Percentiles rank a stretch among this genome's conserved stretches.
Evolutionary conservation across 106 monocot genomes (phyloP).

Genomic region (Phalaenopsis aphrodite): DNA sequence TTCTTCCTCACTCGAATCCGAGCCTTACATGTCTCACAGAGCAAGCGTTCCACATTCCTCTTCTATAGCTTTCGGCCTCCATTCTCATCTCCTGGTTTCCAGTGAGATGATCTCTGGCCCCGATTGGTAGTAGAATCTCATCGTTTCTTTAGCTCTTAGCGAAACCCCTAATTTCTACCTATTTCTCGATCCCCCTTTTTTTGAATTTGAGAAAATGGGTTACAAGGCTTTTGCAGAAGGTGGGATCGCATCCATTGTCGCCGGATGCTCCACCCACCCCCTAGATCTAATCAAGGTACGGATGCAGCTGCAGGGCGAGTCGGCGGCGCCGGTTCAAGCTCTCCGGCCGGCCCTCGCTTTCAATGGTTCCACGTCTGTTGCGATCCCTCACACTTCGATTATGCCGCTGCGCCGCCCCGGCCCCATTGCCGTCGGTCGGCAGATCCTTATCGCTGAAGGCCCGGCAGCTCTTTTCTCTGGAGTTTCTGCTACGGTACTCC

Average conservation of each 20-base stretch:
- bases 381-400: neutral
- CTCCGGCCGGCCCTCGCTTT: conserved; percentile 3
- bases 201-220: conserved; percentile 33
- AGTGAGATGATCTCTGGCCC: conserved; percentile 15
- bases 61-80: conserved; percentile 25
- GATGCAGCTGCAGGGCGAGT: conserved; percentile 79
- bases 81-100: conserved; percentile 34
- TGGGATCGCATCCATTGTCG: conserved; percentile 74
- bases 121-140: conserved; percentile 9
- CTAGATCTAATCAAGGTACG: conserved; percentile 84
- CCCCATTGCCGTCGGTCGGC: conserved; percentile 42
- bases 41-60: conserved; percentile 25
- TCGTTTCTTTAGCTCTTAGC: neutral
- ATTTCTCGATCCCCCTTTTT: neutral
- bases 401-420: conserved; percentile 23
- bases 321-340: conserved; percentile 2
- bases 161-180: too few species aligned
- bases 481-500: conserved; percentile 62
- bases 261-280: conserved; percentile 80
- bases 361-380: neutral
- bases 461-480: conserved; percentile 57
- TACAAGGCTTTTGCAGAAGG: conserved; percentile 74
- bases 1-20: neutral
- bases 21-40: conserved; percentile 23
- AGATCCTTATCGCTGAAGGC: conserved; percentile 54